These are phyloP conservation scores for Trichosporon sp. DNA, from an alignment of 1,284 basidiomycete species.

Conservation along the genomic window DNA sequence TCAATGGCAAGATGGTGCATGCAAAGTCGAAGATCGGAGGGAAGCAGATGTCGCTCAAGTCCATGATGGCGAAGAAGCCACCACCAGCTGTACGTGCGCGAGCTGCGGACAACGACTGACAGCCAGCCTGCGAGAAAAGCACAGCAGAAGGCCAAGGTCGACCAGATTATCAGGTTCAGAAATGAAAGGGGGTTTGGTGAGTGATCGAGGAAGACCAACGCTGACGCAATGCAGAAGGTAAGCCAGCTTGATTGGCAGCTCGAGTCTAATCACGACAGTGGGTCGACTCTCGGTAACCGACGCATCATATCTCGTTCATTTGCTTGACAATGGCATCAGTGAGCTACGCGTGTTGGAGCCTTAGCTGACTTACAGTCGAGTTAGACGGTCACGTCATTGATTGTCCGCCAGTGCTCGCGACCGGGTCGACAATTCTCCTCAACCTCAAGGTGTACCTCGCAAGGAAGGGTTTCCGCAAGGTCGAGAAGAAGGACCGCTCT, in stretches of 20 bases:
- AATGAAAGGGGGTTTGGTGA: constrained; percentile 45
- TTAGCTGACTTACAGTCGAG: constrained; percentile 24
- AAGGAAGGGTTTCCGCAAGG: constrained; percentile 38
- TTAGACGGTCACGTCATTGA: constrained; percentile 44
- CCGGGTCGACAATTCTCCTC: constrained; percentile 43
- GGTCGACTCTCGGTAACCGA: constrained; percentile 44
- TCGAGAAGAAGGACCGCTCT: constrained; percentile 29
- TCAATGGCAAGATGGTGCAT: constrained; percentile 42
- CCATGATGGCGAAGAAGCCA: constrained; percentile 41
- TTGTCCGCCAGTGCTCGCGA: constrained; percentile 38
- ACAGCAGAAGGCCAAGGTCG: constrained; percentile 35
- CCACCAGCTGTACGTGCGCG: constrained; percentile 15
- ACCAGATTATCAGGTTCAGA: constrained; percentile 44
- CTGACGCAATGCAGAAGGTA: constrained; percentile 10
- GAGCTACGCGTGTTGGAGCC: constrained; percentile 11
- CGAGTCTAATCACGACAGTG: constrained; percentile 18
- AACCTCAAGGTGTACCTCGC: constrained; percentile 44
- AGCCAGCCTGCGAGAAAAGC: constrained; percentile 17
- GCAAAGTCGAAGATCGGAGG: constrained; percentile 29
- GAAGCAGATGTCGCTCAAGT: constrained; percentile 41
- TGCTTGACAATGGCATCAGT: constrained; percentile 45
- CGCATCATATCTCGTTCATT: constrained; percentile 42
- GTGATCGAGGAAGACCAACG: neutral
- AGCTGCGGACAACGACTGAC: neutral
- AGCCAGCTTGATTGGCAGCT: neutral